Evolutionary conservation across 495 filamentous ascomycete genomes (phyloP), one percentile per base, ranked within the genome.

Genomic region (Cairneyella variabilis): DNA sequence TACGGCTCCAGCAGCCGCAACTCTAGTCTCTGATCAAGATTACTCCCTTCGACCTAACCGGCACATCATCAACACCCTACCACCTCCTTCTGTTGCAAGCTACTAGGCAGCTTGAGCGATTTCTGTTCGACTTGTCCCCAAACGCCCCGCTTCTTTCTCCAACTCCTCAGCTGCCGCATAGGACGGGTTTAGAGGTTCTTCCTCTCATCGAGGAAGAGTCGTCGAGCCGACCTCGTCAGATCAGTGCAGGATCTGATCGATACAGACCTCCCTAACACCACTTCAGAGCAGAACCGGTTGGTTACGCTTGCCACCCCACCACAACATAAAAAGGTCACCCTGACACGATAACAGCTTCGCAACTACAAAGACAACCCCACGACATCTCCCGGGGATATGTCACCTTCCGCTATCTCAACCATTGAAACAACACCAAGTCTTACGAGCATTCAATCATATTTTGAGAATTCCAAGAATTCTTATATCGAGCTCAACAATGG

Each of bases 111-210:
- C 62, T 68, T 61, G 71, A 73, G 58, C 61, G 67, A 61, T 57
- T 64, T 60, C 67, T 78, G 66, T 66, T 74, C 71, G 74, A 79
- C 73, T 73, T 69, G 70, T 75, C 75, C 68, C 73, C 75, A 76
- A 80, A 76, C 75, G 73, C 66, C 70, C 75, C 75, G 69, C 68
- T 64, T 61, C 74, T 73, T 65, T 73, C 76, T 71, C 74, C 77
- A 74, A 71, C 68, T 68, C 69, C 78, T 82, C 88, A 92, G 88
- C 91, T 95, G 91, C 91, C 91, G 91, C 90, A 97, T 97, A 97
- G 88, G 86, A 90, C 83, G 84, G 78, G 81, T 86, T 84, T 80
- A 83, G 78, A 81, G 85, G 83, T 90, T 92, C 91, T 97, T 95
- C 91, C 90, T 91, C 91, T 93, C 74, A 72, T 70, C 59, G 89